A percentile compares a stretch with the other conserved stretches of the same genome.
Evolutionary conservation across 176 grass and related monocot species (phyloP).

Genomic region (Tuctoria greenei): DNA sequence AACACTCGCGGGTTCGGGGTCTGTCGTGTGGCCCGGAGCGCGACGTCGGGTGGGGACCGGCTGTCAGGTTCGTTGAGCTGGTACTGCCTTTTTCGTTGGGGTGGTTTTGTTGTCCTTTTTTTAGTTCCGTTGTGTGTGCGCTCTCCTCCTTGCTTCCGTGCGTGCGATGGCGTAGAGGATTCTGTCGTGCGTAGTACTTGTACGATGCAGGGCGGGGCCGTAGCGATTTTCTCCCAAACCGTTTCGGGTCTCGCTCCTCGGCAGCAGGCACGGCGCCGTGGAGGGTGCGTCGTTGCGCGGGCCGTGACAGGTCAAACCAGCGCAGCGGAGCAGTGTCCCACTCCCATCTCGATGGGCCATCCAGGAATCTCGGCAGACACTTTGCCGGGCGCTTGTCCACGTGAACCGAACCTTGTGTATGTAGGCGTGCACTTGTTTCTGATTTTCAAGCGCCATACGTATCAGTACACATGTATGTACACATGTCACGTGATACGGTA

Average conservation of each 20-base stretch:
- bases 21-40: not conserved
- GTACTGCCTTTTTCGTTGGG: not conserved
- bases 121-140: not conserved
- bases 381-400: not conserved
- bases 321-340: not conserved
- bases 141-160: not conserved
- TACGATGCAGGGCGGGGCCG: not conserved
- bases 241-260: not conserved
- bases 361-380: constrained; percentile 20
- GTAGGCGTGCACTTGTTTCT: not conserved
- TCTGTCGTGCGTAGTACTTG: not conserved
- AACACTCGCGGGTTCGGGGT: not conserved
- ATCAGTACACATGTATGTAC: too few relatives aligned
- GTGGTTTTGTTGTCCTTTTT: not conserved
- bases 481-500: too few relatives aligned
- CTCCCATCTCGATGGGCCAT: not conserved
- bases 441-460: not conserved
- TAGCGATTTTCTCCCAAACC: not conserved
- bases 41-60: not conserved
- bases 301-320: not conserved
- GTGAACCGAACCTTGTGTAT: not conserved
- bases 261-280: not conserved
- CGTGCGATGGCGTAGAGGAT: not conserved
- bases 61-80: not conserved
- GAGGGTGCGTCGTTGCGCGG: constrained; percentile 9